Percentiles rank a stretch among this genome's conserved stretches.
Evolutionary conservation across 768 basidiomycete genomes (phyloP).

Genomic region (Sporobolomyces roseus): DNA sequence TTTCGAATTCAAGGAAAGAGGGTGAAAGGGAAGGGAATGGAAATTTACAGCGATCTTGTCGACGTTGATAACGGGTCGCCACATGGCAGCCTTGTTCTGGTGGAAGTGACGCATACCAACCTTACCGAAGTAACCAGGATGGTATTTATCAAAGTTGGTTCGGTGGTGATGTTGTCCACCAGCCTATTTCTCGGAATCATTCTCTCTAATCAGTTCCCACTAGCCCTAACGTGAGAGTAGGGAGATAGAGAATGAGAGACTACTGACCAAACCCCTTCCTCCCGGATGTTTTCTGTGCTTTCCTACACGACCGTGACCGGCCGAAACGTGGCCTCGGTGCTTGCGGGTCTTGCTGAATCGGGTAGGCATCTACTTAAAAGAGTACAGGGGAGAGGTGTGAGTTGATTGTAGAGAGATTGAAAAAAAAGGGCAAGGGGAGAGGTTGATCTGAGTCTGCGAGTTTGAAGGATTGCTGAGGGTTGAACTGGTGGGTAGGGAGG

Average conservation of each 20-base stretch:
- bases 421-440: too few relatives aligned
- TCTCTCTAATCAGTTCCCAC: too few relatives aligned
- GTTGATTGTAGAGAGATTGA: too few relatives aligned
- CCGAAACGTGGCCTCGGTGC: constrained; percentile 98
- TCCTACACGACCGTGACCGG: constrained; percentile 99
- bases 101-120: constrained; percentile 98
- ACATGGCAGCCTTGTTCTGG: constrained; percentile 79
- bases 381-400: background rate
- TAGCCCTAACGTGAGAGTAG: background rate
- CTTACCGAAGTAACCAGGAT: constrained; percentile 88
- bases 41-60: constrained; percentile 65
- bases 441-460: background rate
- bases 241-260: background rate
- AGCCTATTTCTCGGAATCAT: too few relatives aligned
- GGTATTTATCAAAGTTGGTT: constrained; percentile 60
- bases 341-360: constrained; percentile 96
- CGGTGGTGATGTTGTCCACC: constrained; percentile 99
- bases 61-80: constrained; percentile 96
- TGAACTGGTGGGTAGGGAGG: background rate
- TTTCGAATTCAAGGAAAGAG: background rate
- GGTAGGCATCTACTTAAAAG: constrained; percentile 68
- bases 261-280: constrained; percentile 85
- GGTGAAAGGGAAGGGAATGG: background rate
- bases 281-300: constrained; percentile 99
- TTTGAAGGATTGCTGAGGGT: background rate